Conservation (phyloP, 257 asterid genomes). For the Capsicum chinense region DNA sequence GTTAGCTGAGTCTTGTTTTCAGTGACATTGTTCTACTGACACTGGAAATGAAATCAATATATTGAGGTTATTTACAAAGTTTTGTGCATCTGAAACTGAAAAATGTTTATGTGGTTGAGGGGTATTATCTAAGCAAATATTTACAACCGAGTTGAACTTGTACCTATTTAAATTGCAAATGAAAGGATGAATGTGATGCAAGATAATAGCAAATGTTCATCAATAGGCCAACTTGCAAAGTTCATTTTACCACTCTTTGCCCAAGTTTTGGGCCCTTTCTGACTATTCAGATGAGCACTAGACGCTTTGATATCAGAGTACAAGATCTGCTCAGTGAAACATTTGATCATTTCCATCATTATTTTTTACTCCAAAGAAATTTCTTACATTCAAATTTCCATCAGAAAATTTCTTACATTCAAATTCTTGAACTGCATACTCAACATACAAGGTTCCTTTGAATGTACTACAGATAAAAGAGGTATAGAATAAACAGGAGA, state of each 20-base stretch:
- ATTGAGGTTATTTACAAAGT: neutral
- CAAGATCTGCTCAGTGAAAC: neutral
- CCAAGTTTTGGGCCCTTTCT: neutral
- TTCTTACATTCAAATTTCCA: neutral
- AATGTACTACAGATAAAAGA: slow-evolving; percentile 14
- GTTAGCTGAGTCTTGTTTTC: neutral
- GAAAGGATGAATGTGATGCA: neutral
- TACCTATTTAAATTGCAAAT: neutral
- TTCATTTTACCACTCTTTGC: neutral
- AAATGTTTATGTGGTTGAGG: neutral
- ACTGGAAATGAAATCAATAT: neutral
- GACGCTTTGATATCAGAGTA: neutral
- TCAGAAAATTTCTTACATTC: neutral
- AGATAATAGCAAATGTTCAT: neutral
- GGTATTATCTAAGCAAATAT: neutral
- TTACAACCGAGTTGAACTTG: neutral
- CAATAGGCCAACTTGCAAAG: neutral
- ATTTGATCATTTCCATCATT: neutral
- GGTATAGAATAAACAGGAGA: slow-evolving; percentile 13
- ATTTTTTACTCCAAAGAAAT: neutral
- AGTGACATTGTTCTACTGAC: neutral
- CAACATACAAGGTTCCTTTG: slow-evolving; percentile 17
- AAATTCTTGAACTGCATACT: neutral
- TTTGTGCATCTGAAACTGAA: neutral
- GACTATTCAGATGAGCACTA: neutral